These are phyloP conservation scores for Tuctoria greenei DNA, from an alignment of 176 grass and related monocot genomes.

Conservation along the genomic window DNA sequence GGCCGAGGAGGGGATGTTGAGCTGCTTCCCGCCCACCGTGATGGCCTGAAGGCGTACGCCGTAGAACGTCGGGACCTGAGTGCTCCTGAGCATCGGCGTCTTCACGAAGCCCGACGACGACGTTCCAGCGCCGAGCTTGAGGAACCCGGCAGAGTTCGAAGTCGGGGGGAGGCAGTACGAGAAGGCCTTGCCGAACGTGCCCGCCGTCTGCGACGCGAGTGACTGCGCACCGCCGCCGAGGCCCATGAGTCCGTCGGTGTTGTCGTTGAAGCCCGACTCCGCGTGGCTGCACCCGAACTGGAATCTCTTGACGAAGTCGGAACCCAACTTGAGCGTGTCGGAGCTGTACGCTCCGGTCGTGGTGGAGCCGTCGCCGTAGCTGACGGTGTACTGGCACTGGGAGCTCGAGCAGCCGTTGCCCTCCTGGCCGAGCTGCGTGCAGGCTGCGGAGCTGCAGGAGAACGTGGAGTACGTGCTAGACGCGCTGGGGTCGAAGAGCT, in stretches of 20 bases:
- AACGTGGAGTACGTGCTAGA: conserved; percentile 65
- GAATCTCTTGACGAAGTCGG: conserved; percentile 27
- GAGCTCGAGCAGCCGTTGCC: conserved; percentile 28
- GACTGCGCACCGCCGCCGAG: conserved; percentile 61
- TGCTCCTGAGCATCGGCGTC: conserved; percentile 44
- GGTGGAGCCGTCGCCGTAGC: conserved; percentile 58
- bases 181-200: conserved; percentile 53
- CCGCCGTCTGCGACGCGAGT: conserved; percentile 55
- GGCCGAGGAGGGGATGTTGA: conserved; percentile 30
- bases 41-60: conserved; percentile 42
- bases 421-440: conserved; percentile 30
- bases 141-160: conserved; percentile 40
- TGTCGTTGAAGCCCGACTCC: conserved; percentile 48
- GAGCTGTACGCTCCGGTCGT: conserved; percentile 56
- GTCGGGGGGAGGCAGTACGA: conserved; percentile 77
- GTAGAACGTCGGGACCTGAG: conserved; percentile 61
- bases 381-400: conserved; percentile 58
- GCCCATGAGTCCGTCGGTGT: conserved; percentile 62
- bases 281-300: conserved; percentile 66
- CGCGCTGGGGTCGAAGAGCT: conserved; percentile 46
- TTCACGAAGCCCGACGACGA: conserved; percentile 25
- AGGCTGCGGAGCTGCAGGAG: conserved; percentile 40
- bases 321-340: conserved; percentile 47
- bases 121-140: conserved; percentile 47
- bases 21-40: conserved; percentile 38